These are phyloP conservation scores for Hymenoscyphus occultus DNA, from an alignment of 2,329 filamentous ascomycete species.

Conservation along the genomic window DNA sequence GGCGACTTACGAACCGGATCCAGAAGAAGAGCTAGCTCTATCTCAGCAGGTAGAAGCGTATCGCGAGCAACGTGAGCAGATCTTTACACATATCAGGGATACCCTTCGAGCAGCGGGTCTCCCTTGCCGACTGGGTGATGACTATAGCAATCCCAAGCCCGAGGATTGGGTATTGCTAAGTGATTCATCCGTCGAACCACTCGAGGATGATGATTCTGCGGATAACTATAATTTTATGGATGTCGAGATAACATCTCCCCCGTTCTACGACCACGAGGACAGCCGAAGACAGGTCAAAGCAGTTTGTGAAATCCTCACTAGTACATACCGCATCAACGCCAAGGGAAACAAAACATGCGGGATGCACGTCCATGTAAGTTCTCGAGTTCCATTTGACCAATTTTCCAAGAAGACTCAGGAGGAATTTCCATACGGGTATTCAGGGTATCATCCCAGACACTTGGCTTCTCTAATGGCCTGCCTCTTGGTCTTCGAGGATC, in stretches of 20 bases:
- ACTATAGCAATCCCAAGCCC: too few species aligned
- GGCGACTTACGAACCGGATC: not conserved
- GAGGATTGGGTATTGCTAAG: too few species aligned
- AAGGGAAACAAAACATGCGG: not conserved
- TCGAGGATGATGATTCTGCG: too few species aligned
- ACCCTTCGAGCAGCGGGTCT: not conserved
- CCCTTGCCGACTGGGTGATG: too few species aligned
- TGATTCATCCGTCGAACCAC: too few species aligned
- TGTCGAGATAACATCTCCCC: not conserved
- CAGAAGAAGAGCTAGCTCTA: not conserved
- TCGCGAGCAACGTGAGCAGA: not conserved
- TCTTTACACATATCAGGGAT: not conserved
- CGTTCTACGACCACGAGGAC: not conserved
- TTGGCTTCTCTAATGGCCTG: too few species aligned
- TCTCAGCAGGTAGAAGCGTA: not conserved
- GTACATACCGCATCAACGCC: not conserved
- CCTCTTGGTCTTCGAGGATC: too few species aligned
- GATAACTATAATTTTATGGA: not conserved
- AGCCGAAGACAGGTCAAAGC: not conserved
- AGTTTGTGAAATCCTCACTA: not conserved
- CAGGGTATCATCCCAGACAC: too few species aligned
- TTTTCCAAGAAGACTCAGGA: too few species aligned
- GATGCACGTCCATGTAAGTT: too few species aligned
- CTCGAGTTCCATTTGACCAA: too few species aligned
- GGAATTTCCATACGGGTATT: too few species aligned